These are phyloP conservation scores for Paraphaeosphaeria minitans DNA, from an alignment of 2,329 filamentous ascomycete species.

Conservation along the genomic window DNA sequence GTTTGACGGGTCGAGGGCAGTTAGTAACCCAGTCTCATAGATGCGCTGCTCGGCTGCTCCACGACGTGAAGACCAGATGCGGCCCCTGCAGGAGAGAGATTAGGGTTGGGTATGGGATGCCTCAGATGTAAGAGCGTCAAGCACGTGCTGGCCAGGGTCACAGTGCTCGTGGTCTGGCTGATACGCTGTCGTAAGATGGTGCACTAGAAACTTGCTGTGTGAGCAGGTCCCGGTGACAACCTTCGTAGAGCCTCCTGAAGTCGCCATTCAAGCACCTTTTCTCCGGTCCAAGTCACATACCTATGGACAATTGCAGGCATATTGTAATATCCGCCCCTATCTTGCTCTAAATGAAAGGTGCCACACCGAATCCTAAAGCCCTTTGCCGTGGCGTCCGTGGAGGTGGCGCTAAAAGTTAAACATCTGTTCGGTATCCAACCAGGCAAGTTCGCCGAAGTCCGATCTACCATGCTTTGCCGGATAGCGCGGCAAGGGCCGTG, in stretches of 20 bases:
- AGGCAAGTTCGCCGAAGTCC: too few relatives aligned
- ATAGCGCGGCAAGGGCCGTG: not conserved
- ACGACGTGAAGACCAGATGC: too few relatives aligned
- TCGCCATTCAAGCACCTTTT: not conserved
- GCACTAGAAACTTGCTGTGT: too few relatives aligned
- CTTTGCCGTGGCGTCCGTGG: constrained; percentile 3
- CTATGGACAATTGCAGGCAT: not conserved
- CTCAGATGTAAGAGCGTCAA: too few relatives aligned
- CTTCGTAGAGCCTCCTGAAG: too few relatives aligned
- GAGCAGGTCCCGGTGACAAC: too few relatives aligned
- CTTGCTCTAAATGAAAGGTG: not conserved
- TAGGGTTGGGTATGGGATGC: too few relatives aligned
- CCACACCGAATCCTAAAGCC: not conserved
- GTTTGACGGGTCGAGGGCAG: constrained; percentile 27
- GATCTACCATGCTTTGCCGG: not conserved
- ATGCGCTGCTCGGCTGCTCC: too few relatives aligned
- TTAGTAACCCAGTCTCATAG: not conserved
- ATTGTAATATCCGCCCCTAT: not conserved
- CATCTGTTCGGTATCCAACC: not conserved
- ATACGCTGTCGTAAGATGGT: too few relatives aligned
- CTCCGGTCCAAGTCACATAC: not conserved
- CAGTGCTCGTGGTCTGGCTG: too few relatives aligned
- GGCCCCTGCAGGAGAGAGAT: too few relatives aligned
- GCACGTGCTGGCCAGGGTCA: too few relatives aligned
- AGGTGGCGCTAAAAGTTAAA: not conserved